Base-by-base conservation (phyloP, 2,329 filamentous ascomycete species). In the Fusarium sp. region DNA sequence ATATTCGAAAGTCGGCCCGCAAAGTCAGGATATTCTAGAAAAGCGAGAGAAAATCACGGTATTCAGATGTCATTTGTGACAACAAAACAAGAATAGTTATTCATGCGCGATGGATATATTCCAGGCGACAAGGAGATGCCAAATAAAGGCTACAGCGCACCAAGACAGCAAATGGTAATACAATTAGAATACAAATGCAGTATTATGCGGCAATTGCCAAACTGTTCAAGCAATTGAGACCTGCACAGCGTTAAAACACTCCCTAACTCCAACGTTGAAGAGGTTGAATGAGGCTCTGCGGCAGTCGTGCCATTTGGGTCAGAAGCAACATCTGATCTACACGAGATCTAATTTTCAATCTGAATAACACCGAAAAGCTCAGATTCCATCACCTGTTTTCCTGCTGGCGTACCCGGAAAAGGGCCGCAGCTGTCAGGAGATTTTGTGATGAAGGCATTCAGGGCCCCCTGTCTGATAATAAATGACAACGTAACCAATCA, bases 391-490 rank as follows among this genome's bases (percentile, higher is more conserved):
- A 57, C 43, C 50, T 46, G 58, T 63, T 63, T 62, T 52, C 15
- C 44, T 44, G 32, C 24, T 59, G 55, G 46, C 28, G 24, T 42
- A 57, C n/a, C 58, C 32, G 34, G 50, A 63, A 50, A 63, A 63
- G 58, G 60, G 60, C 60, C 60, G 58, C 38, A 28, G 44, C 43
- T 63, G 58, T 63, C 60, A 63, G 60, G 60, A 63, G 60, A 63
- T 34, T 57, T 50, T 57, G 39, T 63, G 60, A 39, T 50, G 58
- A 63, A 21, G 57, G 44, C 21, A 63, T 63, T 56, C 59, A 62
- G 49, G 59, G 56, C 45, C 56, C 45, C 56, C 36, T 50, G 50
- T 63, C 50, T 50, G 58, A 57, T 42, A 39, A 38, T 28, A 47
- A 47, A 30, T 47, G 42, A 39, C 23, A 34, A 43, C n/a, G 15